phyloP scores from a whole-genome alignment of 139 green algal genomes.

The Micractinium sp. region DNA sequence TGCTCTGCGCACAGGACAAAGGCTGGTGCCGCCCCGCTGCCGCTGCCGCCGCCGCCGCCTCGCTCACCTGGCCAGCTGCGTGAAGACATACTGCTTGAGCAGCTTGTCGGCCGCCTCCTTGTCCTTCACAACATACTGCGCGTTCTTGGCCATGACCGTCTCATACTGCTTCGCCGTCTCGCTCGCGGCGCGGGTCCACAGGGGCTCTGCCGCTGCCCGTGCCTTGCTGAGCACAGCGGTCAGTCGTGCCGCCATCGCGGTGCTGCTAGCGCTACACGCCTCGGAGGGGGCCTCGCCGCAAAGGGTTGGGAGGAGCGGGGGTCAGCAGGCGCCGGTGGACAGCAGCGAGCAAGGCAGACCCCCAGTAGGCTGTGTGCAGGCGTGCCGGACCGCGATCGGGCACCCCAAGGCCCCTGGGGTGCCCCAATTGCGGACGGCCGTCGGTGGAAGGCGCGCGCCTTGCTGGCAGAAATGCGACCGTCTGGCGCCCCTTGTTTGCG shows the following conservation, averaged over 20 bases:
- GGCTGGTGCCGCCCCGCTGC: neutral
- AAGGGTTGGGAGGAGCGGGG: neutral
- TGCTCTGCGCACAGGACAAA: too few relatives aligned
- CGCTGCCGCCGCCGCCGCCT: neutral
- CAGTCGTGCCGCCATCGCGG: slow-evolving; percentile 23
- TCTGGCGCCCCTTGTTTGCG: too few relatives aligned
- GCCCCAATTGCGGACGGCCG: neutral
- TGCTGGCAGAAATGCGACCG: too few relatives aligned
- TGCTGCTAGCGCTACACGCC: neutral
- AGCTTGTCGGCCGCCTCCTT: slow-evolving; percentile 59
- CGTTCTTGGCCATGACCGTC: slow-evolving; percentile 57
- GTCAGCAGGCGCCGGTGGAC: neutral
- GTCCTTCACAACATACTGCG: slow-evolving; percentile 76
- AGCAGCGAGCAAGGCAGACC: neutral
- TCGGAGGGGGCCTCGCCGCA: neutral
- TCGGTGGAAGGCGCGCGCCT: too few relatives aligned
- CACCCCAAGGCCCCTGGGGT: neutral
- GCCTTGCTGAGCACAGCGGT: slow-evolving; percentile 43
- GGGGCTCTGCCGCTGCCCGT: slow-evolving; percentile 39
- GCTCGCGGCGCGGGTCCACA: slow-evolving; percentile 33
- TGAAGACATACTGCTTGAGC: slow-evolving; percentile 71
- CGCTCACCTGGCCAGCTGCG: slow-evolving; percentile 65
- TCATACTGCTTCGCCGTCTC: slow-evolving; percentile 57
- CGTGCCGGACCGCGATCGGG: neutral
- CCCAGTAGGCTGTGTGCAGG: neutral